A percentile compares a stretch with the other conserved stretches of the same genome.
These are phyloP conservation scores for Ramalina intermedia DNA, from an alignment of 495 filamentous ascomycete species.

Conservation along the genomic window DNA sequence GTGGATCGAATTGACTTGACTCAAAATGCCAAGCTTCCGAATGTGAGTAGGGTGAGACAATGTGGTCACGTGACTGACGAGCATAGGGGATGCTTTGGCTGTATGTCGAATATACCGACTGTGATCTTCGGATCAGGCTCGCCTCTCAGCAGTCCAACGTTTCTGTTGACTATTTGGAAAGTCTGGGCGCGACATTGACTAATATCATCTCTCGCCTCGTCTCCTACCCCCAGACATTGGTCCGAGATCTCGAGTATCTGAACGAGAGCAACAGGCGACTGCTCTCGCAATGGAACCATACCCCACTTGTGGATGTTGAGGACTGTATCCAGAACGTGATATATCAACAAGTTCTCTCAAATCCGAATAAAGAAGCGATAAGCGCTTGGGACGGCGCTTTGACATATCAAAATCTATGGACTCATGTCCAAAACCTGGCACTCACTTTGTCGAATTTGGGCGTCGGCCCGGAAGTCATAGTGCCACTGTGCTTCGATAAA, in stretches of 20 bases:
- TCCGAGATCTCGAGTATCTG: slow-evolving; percentile 7
- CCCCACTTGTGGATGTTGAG: slow-evolving; percentile 22
- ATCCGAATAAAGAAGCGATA: slow-evolving; percentile 31
- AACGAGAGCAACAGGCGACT: background rate
- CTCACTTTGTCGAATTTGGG: slow-evolving; percentile 29
- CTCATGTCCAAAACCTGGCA: slow-evolving; percentile 27
- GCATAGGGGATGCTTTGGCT: slow-evolving; percentile 2
- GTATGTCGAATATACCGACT: background rate
- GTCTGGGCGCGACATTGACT: slow-evolving; percentile 3
- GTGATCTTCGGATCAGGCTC: background rate
- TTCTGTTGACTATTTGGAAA: slow-evolving; percentile 5
- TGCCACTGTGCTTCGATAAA: slow-evolving; percentile 45
- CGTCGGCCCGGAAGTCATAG: slow-evolving; percentile 32
- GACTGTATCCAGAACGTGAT: slow-evolving; percentile 39
- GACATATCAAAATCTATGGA: slow-evolving; percentile 36
- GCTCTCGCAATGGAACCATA: slow-evolving; percentile 12
- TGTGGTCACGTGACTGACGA: background rate
- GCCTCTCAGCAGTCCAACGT: background rate
- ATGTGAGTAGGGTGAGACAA: background rate
- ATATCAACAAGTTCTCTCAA: slow-evolving; percentile 23
- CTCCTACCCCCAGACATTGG: background rate
- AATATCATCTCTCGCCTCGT: background rate
- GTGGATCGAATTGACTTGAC: background rate
- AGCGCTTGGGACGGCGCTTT: slow-evolving; percentile 46
- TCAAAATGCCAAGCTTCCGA: no score